Base-by-base conservation (phyloP, 2,329 filamentous ascomycete species). In the Paecilomyces formosus region DNA sequence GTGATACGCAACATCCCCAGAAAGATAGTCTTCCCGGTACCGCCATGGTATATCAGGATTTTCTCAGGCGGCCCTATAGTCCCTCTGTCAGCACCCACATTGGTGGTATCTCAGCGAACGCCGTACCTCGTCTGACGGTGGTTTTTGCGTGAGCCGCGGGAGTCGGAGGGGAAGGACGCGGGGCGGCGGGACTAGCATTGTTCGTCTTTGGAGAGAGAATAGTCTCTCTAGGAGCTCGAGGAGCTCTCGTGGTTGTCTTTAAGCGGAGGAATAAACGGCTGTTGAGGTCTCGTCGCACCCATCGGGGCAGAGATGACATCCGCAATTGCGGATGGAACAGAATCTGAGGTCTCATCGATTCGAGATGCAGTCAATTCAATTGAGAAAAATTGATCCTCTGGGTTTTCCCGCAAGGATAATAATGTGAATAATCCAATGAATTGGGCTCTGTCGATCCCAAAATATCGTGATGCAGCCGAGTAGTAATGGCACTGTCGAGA, bases 41-140 rank as follows among this genome's bases (percentile, higher is more conserved):
- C 89, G 56, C 86, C 86, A 74, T 92, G 88, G 72, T 90, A 95
- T 61, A 95, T 82, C 64, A 91, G 80, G 28, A 92, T 70, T 53
- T 70, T 68, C 55, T 76, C 73, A 45, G 73, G 74, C 21, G 71
- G 68, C 22, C 69, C 74, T 75, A 58, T 45, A 64, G 13, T 31
- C 18, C 33, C 33, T 21, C 21, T 50, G 13, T 60, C 30, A 60
- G 60, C 55, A 39, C 53, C 13, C 18, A 58, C 18, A 50, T 18
- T 52, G 24, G 49, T 31, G 30, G 24, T 18, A 22, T 49, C 39
- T 28, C 24, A 26, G 3, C 24, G 11, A n/a, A 7, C 18, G n/a
- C 22, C 53, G 15, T 68, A 74, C 72, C 71, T 69, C 61, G 64
- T 58, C 69, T 63, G 8, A 67, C 56, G 8, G 61, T 62, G 33